Conservation (phyloP, 208 protist genomes). For the Tritrichomonas foetus region DNA sequence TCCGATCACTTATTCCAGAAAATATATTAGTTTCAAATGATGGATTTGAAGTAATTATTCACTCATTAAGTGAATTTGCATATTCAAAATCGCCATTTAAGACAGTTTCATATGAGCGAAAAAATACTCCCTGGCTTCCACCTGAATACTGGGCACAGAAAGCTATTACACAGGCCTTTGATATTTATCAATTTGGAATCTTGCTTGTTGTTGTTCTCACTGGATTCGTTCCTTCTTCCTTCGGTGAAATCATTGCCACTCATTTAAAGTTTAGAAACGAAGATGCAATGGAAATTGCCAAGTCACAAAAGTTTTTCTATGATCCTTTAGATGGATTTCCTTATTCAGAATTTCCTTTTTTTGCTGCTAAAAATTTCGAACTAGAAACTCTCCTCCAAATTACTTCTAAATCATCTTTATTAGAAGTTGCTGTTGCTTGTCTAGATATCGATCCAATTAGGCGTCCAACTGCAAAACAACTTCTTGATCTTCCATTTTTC, state of each 20-base stretch:
- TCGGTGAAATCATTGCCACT: background rate
- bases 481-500: background rate
- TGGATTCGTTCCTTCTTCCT: background rate
- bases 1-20: background rate
- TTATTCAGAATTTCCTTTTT: background rate
- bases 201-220: background rate
- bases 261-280: background rate
- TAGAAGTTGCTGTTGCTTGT: background rate
- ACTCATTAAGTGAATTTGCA: no score
- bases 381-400: background rate
- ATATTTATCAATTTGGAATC: constrained; percentile 21
- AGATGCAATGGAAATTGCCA: background rate
- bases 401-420: background rate
- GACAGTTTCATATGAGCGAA: no score
- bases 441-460: background rate
- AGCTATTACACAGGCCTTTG: background rate
- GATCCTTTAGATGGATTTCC: background rate
- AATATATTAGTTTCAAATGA: background rate
- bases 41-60: background rate
- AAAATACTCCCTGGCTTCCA: background rate
- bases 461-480: background rate
- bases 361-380: background rate
- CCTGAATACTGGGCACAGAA: background rate
- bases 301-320: background rate
- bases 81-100: no score